These are phyloP conservation scores for Xylaria polymorpha DNA, from an alignment of 2,329 filamentous ascomycete genomes.

Conservation along the genomic window DNA sequence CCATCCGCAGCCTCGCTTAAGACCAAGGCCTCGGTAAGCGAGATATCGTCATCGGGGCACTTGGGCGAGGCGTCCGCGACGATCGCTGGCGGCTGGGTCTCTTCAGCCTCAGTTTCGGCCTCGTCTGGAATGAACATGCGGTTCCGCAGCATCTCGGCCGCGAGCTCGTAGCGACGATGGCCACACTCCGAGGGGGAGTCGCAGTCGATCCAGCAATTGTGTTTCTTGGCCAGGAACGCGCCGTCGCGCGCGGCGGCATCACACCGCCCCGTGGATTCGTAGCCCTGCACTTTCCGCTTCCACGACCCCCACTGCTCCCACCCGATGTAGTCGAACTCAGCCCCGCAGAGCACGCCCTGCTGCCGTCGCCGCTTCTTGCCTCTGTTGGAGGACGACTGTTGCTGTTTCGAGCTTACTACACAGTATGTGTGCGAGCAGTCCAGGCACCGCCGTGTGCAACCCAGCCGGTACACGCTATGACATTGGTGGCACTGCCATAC, in stretches of 20 bases:
- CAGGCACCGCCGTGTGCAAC: conserved; percentile 52
- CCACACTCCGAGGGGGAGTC: conserved; percentile 59
- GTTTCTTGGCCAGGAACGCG: conserved; percentile 40
- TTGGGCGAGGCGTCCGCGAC: conserved; percentile 22
- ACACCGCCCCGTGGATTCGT: conserved; percentile 47
- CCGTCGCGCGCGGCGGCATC: conserved; percentile 41
- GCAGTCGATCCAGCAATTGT: conserved; percentile 47
- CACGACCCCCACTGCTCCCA: conserved; percentile 49
- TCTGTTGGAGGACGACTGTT: background rate
- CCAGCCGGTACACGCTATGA: conserved; percentile 47
- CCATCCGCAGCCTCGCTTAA: background rate
- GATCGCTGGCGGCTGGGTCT: conserved; percentile 28
- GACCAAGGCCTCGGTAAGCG: conserved; percentile 35
- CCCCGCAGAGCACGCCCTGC: conserved; percentile 37
- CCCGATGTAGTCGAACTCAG: conserved; percentile 49
- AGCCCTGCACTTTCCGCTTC: conserved; percentile 46
- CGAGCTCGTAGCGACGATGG: conserved; percentile 54
- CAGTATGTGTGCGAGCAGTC: conserved; percentile 48
- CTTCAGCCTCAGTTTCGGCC: conserved; percentile 24
- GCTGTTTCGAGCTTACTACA: conserved; percentile 27
- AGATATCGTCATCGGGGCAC: conserved; percentile 38
- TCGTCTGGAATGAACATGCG: conserved; percentile 36
- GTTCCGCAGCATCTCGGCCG: conserved; percentile 55
- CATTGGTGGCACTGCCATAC: conserved; percentile 54
- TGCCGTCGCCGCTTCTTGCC: conserved; percentile 42